Conservation (phyloP, 2,329 filamentous ascomycete genomes). For the Arthroderma sp. region DNA sequence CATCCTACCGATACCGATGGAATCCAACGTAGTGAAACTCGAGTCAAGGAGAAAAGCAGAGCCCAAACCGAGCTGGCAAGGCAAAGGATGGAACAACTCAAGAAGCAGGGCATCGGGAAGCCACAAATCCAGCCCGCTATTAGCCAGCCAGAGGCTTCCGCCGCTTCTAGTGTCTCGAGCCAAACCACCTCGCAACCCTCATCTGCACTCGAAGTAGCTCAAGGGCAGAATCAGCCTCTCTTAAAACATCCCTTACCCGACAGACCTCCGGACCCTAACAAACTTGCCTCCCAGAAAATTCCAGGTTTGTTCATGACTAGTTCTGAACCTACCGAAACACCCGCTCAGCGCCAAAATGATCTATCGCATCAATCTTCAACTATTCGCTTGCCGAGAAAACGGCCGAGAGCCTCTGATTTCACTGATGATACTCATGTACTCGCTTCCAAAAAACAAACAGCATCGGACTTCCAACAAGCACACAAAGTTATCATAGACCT, state of each 20-base stretch:
- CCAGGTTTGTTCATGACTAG: constrained; percentile 41
- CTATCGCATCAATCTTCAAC: constrained; percentile 4
- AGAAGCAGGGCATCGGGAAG: constrained; percentile 37
- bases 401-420: constrained; percentile 57
- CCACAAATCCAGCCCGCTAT: constrained; percentile 19
- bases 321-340: constrained; percentile 1
- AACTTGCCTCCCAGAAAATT: constrained; percentile 26
- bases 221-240: neutral
- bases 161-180: neutral
- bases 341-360: neutral
- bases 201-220: constrained; percentile 1
- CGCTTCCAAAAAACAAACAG: constrained; percentile 48
- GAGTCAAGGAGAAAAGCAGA: constrained; percentile 38
- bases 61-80: constrained; percentile 63
- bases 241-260: constrained; percentile 25
- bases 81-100: constrained; percentile 64
- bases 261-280: constrained; percentile 22
- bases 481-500: constrained; percentile 68
- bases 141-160: neutral
- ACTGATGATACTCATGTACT: constrained; percentile 38
- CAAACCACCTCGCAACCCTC: neutral
- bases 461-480: constrained; percentile 32
- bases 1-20: neutral
- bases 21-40: constrained; percentile 7
- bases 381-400: constrained; percentile 33